A percentile compares a stretch with the other conserved stretches of the same genome.
These are phyloP conservation scores for Rhizophagus sp. DNA, from an alignment of 192 early-diverging fungal genomes.

Conservation along the genomic window DNA sequence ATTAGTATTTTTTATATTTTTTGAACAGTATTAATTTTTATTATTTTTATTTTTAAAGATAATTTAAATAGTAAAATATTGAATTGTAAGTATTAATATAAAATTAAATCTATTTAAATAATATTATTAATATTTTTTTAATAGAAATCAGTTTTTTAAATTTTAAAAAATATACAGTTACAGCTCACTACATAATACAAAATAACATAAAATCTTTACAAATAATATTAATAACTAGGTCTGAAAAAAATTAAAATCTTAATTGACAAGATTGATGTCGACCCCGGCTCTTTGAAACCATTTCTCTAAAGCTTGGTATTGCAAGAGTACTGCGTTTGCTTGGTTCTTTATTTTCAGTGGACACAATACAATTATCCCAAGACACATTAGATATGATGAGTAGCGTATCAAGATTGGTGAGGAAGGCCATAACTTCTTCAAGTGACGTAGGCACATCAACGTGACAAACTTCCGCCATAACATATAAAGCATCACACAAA, in stretches of 20 bases:
- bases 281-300: slow-evolving; percentile 13
- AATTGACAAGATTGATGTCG: slow-evolving; percentile 18
- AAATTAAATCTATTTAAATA: too few species aligned
- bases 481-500: not conserved
- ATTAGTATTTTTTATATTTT: too few species aligned
- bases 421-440: slow-evolving; percentile 5
- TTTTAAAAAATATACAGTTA: too few species aligned
- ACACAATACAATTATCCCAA: slow-evolving; percentile 20
- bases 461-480: slow-evolving; percentile 2
- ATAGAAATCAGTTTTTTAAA: too few species aligned
- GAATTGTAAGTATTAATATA: too few species aligned
- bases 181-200: too few species aligned
- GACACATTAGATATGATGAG: slow-evolving; percentile 13
- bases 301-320: slow-evolving; percentile 14
- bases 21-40: too few species aligned
- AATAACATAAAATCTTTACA: too few species aligned
- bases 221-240: too few species aligned
- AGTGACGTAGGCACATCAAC: slow-evolving; percentile 22
- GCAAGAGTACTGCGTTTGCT: slow-evolving; percentile 6
- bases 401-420: slow-evolving; percentile 21
- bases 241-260: slow-evolving; percentile 16
- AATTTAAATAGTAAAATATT: too few species aligned
- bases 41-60: too few species aligned
- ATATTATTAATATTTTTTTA: too few species aligned
- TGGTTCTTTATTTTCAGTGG: slow-evolving; percentile 16